Evolutionary conservation across 2,329 filamentous ascomycete species (phyloP), one percentile per base, ranked within the genome.

Genomic region (Venturia pyrina): DNA sequence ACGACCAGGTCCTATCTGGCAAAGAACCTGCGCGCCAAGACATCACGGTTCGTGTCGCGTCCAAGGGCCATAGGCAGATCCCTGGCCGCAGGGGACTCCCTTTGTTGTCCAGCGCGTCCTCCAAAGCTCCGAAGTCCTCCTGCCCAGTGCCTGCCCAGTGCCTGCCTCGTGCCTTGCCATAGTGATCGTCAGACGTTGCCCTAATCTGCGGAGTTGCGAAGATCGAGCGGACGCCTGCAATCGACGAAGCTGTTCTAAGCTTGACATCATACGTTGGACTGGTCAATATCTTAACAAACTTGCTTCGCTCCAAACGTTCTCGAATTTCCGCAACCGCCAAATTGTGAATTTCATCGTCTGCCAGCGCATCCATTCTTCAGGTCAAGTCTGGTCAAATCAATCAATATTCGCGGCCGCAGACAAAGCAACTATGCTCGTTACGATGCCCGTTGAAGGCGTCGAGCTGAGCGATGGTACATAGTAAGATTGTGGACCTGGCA

Each of bases 21-120:
- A 34, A 59, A 24, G 46, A 46, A 46, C 17, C 48, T 53, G 48
- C 48, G 11, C 11, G 28, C 50, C 24, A 17, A 56, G 24, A 56
- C 7, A 34, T 50, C 50, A 56, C 50, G 50, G 50, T 56, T 19
- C 50, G 50, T 34, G 50, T 34, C 32, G 53, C 19, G 53, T 37
- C 13, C 53, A 59, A n/a, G 32, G 32, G 2, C 37, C 32, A 1
- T 2, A 7, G 50, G 28, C 17, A 2, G 28, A 59, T 37, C 32
- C 53, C 32, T 59, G 53, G 13, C 5, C 1, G 32, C 53, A 37
- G 32, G 53, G 53, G 34, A 2, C 1, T 53, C 48, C 28, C 28
- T 59, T 11, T 59, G 53, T 59, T 59, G 11, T 59, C 53, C 53
- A 37, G 53, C 53, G 53, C 53, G 53, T 59, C 28, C 53, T 37